These are phyloP conservation scores for Handroanthus guayacan DNA, from an alignment of 257 asterid species.

Conservation along the genomic window DNA sequence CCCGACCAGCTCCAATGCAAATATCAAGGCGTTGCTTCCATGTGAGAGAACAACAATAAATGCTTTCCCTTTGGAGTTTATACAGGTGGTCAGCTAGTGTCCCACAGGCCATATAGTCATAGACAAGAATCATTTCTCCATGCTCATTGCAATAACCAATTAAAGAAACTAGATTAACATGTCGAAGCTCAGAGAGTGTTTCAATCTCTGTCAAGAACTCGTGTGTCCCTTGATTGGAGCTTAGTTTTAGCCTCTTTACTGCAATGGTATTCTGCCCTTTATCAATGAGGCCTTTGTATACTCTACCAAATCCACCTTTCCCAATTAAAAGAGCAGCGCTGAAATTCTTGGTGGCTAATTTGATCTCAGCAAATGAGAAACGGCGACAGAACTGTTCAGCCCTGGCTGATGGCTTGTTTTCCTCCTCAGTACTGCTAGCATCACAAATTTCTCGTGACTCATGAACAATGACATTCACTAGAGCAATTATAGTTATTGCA, in stretches of 20 bases:
- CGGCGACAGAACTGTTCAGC: background rate
- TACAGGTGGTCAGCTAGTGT: constrained; percentile 48
- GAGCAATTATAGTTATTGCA: constrained; percentile 32
- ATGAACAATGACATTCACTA: constrained; percentile 31
- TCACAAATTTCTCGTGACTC: no score
- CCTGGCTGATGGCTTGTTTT: no score
- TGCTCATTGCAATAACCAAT: constrained; percentile 55
- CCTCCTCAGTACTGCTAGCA: background rate
- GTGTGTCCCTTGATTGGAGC: constrained; percentile 58
- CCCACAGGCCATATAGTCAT: constrained; percentile 51
- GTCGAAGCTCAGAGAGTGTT: constrained; percentile 48
- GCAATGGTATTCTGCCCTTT: constrained; percentile 45
- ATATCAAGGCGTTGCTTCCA: constrained; percentile 59
- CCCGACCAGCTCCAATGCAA: constrained; percentile 49
- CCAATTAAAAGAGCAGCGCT: constrained; percentile 48
- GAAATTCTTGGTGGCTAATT: constrained; percentile 48
- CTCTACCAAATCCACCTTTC: constrained; percentile 58
- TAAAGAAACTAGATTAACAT: constrained; percentile 55
- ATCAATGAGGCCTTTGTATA: constrained; percentile 52
- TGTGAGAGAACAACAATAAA: constrained; percentile 36
- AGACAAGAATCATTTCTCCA: constrained; percentile 48
- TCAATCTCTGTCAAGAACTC: constrained; percentile 59
- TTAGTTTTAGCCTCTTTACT: constrained; percentile 44
- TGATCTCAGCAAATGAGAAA: constrained; percentile 52
- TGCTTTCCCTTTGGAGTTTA: constrained; percentile 10